Evolutionary conservation across 148 eudicot species (phyloP).

Genomic region (Polygonum aviculare): DNA sequence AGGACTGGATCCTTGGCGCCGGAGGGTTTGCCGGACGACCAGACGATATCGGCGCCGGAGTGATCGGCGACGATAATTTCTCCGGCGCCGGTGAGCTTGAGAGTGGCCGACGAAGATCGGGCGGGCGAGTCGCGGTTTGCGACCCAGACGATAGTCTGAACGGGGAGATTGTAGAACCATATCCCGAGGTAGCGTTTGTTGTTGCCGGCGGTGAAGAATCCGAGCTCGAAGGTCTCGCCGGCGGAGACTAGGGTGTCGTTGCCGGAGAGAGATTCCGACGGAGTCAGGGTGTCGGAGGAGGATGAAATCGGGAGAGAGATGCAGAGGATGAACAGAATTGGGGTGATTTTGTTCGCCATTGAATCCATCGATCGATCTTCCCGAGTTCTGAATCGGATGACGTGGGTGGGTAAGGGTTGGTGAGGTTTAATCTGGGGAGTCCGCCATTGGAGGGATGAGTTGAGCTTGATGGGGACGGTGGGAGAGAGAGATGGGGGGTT

Average conservation of each 20-base stretch:
- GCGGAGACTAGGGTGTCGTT: background rate
- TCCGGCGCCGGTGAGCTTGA: conserved; percentile 22
- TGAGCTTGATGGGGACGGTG: background rate
- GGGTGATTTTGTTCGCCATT: background rate
- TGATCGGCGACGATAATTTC: conserved; percentile 18
- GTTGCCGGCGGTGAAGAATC: conserved; percentile 21
- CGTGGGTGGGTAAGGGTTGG: background rate
- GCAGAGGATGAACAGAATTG: background rate
- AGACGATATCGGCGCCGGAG: conserved; percentile 3
- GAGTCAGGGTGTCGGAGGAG: background rate
- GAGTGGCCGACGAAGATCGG: conserved; percentile 9
- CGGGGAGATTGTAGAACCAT: conserved; percentile 18
- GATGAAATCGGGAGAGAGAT: background rate
- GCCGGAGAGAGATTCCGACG: background rate
- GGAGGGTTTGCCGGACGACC: conserved; percentile 25
- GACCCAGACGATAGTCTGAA: conserved; percentile 19
- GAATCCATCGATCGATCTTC: background rate
- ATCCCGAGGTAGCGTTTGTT: conserved; percentile 19
- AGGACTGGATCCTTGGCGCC: conserved; percentile 23
- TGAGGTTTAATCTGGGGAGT: background rate
- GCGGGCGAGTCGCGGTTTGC: conserved; percentile 24
- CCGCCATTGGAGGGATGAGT: background rate
- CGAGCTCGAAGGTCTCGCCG: conserved; percentile 17
- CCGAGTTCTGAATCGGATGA: background rate
- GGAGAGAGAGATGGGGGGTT: background rate